Evolutionary conservation across 2,329 filamentous ascomycete species (phyloP), one percentile per base, ranked within the genome.

Genomic region (Exophiala calicioides): DNA sequence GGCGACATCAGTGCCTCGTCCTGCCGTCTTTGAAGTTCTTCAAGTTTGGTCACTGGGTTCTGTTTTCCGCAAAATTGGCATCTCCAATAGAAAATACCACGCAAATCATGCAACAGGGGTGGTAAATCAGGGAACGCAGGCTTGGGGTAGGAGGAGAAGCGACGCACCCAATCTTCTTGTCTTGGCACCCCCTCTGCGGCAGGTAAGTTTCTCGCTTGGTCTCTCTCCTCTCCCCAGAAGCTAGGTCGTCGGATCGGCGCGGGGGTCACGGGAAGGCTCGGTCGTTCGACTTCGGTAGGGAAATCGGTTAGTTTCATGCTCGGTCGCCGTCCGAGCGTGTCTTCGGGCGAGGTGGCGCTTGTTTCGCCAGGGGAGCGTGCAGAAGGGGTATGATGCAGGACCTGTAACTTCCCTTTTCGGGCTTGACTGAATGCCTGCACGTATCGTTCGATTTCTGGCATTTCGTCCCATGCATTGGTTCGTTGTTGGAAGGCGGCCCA

Each of bases 101-200:
- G 37, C 42, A 50, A 43, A 46, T 53, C 46, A 52, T 44, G 50
- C 36, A 55, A 46, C 44, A 41, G 44, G 40, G 50, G 19, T 43
- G 45, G 41, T 18, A 52, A 53, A 56, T 38, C 44, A 49, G 53
- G 37, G 46, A 51, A 56, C 39, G 36, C 44, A 50, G 47, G 57
- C 23, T 53, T 41, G 39, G 47, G 47, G 31, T 57, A 77, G 54
- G 56, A 58, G 47, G 56, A 54, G 45, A 55, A 59, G 32, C 47
- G 77, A 88, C 88, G 85, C 89, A 95, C 90, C 91, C 91, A 96
- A 68, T 95, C 88, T 65, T 81, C 79, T 77, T 95, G 90, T 67
- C 81, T 77, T 53, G 90, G 90, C 55, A 95, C 90, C 40, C 89
- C 90, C 65, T 88, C 81, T 38, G 90, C 90, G 56, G 75, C 74